A percentile compares a stretch with the other conserved stretches of the same genome.
These are phyloP conservation scores for Luffa acutangula DNA, from an alignment of 306 rosid genomes.

Conservation along the genomic window DNA sequence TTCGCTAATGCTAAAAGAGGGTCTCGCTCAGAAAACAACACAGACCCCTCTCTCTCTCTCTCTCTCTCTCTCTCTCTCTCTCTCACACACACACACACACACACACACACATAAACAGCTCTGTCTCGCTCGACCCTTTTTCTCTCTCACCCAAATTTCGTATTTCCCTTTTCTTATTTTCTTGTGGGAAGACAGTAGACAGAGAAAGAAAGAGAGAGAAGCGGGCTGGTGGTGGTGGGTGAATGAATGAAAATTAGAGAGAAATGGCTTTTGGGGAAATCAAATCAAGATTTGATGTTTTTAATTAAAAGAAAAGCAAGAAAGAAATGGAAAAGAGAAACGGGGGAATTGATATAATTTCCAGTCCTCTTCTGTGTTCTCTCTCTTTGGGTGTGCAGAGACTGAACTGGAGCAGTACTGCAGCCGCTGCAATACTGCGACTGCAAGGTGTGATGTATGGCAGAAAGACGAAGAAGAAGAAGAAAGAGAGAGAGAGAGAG, in stretches of 20 bases:
- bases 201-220: neutral
- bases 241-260: neutral
- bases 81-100: too few species aligned
- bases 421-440: constrained; percentile 64
- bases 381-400: constrained; percentile 14
- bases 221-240: constrained; percentile 1
- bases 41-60: neutral
- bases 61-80: neutral
- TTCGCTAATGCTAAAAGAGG: constrained; percentile 68
- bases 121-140: constrained; percentile 7
- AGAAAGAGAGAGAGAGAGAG: constrained; percentile 18
- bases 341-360: constrained; percentile 5
- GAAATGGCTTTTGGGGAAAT: constrained; percentile 33
- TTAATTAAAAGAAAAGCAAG: neutral
- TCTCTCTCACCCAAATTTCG: constrained; percentile 21
- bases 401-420: constrained; percentile 53
- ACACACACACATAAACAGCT: neutral
- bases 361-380: neutral
- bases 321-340: constrained; percentile 8
- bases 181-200: neutral
- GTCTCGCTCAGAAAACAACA: constrained; percentile 35
- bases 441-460: constrained; percentile 84
- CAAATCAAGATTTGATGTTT: constrained; percentile 28
- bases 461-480: constrained; percentile 34
- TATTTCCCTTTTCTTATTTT: constrained; percentile 18